These are phyloP conservation scores for Aspergillus spinulosporus DNA, from an alignment of 2,329 filamentous ascomycete genomes.

Conservation along the genomic window DNA sequence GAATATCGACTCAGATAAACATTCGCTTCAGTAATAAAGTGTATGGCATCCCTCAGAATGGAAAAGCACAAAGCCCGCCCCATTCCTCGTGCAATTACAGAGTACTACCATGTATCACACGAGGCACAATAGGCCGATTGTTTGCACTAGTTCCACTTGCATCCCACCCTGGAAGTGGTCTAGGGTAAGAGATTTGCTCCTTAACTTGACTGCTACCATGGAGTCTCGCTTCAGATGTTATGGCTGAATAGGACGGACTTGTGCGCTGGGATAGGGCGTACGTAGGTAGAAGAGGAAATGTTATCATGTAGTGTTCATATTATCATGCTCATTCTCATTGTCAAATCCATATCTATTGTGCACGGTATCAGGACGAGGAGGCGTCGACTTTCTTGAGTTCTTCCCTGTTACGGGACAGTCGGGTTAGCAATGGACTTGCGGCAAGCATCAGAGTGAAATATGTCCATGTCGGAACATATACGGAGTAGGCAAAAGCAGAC, in stretches of 20 bases:
- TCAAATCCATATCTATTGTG: background rate
- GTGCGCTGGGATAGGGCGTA: background rate
- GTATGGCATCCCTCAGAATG: too few relatives aligned
- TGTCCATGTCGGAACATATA: background rate
- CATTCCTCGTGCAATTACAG: too few relatives aligned
- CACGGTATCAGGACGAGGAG: constrained; percentile 62
- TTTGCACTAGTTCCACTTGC: too few relatives aligned
- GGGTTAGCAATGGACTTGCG: background rate
- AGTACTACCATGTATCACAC: too few relatives aligned
- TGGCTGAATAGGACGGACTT: too few relatives aligned
- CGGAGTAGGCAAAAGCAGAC: background rate
- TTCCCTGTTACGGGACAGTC: constrained; percentile 45
- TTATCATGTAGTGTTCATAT: background rate
- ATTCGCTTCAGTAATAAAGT: too few relatives aligned
- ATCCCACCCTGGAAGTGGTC: too few relatives aligned
- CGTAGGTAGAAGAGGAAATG: background rate
- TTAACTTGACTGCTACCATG: too few relatives aligned
- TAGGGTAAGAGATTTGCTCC: too few relatives aligned
- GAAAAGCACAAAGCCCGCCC: too few relatives aligned
- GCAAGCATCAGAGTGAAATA: background rate
- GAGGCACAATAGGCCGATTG: too few relatives aligned
- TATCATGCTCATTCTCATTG: constrained; percentile 2
- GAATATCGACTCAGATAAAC: background rate
- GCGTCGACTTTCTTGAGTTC: constrained; percentile 93
- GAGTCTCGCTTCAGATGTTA: too few relatives aligned